phyloP scores from a whole-genome alignment of 371 early-diverging fungal genomes.

The Syncephalastrum contaminatum region DNA sequence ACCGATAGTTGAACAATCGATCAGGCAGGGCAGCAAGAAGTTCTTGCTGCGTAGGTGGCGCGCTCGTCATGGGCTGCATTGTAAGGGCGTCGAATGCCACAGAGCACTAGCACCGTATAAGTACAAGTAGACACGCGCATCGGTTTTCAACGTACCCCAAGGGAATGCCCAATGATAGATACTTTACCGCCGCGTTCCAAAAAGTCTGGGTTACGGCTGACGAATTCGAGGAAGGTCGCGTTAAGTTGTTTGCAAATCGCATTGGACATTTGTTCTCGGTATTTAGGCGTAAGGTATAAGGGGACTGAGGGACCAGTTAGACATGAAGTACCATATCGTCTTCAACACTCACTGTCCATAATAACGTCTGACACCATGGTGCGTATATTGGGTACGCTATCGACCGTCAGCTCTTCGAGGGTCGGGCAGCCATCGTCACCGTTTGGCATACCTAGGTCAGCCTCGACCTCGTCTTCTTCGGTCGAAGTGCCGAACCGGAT shows the following conservation, averaged over 20 bases:
- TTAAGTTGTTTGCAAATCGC: conserved; percentile 75
- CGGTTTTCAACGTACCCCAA: conserved; percentile 52
- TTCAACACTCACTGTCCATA: conserved; percentile 61
- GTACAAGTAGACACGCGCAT: not conserved
- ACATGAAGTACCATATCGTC: not conserved
- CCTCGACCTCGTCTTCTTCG: conserved; percentile 45
- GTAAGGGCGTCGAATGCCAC: conserved; percentile 78
- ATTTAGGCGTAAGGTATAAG: conserved; percentile 80
- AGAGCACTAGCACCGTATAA: conserved; percentile 54
- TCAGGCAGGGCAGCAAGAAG: conserved; percentile 3
- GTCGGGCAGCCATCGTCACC: conserved; percentile 63
- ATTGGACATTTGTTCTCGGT: conserved; percentile 76
- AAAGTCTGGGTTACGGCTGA: conserved; percentile 73
- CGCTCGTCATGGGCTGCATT: conserved; percentile 46
- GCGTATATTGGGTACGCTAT: conserved; percentile 81
- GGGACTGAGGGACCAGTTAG: conserved; percentile 49
- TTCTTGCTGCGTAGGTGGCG: conserved; percentile 10
- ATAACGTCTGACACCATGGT: conserved; percentile 80
- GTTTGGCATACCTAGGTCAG: conserved; percentile 55
- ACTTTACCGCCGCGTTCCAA: conserved; percentile 64
- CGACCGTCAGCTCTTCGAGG: conserved; percentile 74
- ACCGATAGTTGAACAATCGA: not conserved
- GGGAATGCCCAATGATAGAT: conserved; percentile 77
- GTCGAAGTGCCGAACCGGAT: conserved; percentile 70
- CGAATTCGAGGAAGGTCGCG: conserved; percentile 65